Conservation (phyloP, 352 stramenopile genomes). For the Globisporangium heterothallicum region DNA sequence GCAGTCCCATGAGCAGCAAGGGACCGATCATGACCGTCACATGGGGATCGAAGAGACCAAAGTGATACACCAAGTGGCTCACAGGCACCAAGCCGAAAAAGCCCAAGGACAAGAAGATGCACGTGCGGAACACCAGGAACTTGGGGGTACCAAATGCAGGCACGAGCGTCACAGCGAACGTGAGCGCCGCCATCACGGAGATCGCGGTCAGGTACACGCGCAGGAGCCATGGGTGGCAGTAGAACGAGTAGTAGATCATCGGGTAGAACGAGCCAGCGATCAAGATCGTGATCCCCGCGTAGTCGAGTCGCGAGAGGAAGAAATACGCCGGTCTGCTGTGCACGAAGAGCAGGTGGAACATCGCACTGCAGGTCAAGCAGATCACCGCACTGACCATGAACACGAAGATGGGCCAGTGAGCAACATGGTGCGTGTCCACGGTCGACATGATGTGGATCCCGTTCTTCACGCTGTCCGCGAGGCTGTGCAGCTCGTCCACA, state of each 20-base stretch:
- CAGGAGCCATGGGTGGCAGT: slow-evolving; percentile 66
- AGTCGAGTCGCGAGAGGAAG: slow-evolving; percentile 78
- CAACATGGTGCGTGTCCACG: slow-evolving; percentile 65
- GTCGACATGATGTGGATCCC: slow-evolving; percentile 69
- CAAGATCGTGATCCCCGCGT: slow-evolving; percentile 82
- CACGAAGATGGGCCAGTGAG: slow-evolving; percentile 81
- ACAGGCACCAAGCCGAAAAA: slow-evolving; percentile 81
- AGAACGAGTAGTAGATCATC: slow-evolving; percentile 88
- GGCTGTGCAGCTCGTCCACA: slow-evolving; percentile 63
- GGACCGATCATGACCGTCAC: slow-evolving; percentile 82
- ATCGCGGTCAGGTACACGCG: slow-evolving; percentile 66
- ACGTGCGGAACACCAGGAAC: slow-evolving; percentile 65
- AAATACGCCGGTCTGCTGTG: slow-evolving; percentile 68
- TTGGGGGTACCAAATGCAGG: slow-evolving; percentile 65
- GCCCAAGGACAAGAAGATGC: slow-evolving; percentile 75
- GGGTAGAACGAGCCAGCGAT: slow-evolving; percentile 85
- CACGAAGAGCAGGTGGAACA: slow-evolving; percentile 84
- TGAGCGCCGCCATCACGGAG: slow-evolving; percentile 57
- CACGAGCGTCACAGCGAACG: slow-evolving; percentile 66
- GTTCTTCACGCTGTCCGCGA: slow-evolving; percentile 76
- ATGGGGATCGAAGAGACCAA: slow-evolving; percentile 73
- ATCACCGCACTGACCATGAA: slow-evolving; percentile 82
- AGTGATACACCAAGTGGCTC: slow-evolving; percentile 68
- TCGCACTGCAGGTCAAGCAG: slow-evolving; percentile 76
- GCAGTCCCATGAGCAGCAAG: slow-evolving; percentile 63